These are phyloP conservation scores for Fusarium pseudocircinatum DNA, from an alignment of 2,329 filamentous ascomycete genomes.

Conservation along the genomic window DNA sequence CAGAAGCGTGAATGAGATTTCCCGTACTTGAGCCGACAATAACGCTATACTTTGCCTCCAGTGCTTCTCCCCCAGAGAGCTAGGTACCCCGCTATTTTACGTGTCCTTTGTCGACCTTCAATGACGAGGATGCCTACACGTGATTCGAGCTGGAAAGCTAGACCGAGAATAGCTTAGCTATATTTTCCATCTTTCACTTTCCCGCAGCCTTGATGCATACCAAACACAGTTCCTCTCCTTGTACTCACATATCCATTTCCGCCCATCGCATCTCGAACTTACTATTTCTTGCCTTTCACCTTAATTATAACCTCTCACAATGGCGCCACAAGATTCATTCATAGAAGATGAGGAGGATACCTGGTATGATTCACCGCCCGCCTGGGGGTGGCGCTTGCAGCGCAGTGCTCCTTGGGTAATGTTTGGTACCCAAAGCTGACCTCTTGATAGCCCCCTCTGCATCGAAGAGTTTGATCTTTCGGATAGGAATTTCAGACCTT, in stretches of 20 bases:
- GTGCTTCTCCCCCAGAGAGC: neutral
- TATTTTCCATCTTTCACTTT: conserved; percentile 44
- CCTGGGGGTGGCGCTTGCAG: conserved; percentile 14
- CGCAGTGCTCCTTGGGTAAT: conserved; percentile 33
- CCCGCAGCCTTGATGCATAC: conserved; percentile 44
- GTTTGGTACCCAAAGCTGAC: conserved; percentile 39
- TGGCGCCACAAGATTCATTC: conserved; percentile 76
- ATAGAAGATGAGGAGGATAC: conserved; percentile 77
- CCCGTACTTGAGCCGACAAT: conserved; percentile 46
- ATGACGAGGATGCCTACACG: conserved; percentile 33
- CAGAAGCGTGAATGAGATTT: conserved; percentile 24
- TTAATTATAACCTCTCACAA: conserved; percentile 50
- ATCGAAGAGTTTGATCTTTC: conserved; percentile 99
- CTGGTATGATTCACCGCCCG: conserved; percentile 60
- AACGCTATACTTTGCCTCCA: conserved; percentile 27
- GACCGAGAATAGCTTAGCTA: conserved; percentile 34
- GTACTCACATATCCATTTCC: conserved; percentile 36
- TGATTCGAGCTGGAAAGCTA: conserved; percentile 29
- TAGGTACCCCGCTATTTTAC: conserved; percentile 33
- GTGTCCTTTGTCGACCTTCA: neutral
- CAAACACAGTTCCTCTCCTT: conserved; percentile 39
- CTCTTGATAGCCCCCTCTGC: conserved; percentile 81
- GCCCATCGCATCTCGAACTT: conserved; percentile 32
- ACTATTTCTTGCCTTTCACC: conserved; percentile 28
- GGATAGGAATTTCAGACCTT: conserved; percentile 96